Evolutionary conservation across 139 green algal species (phyloP).

Genomic region (Asterochloris sp.): DNA sequence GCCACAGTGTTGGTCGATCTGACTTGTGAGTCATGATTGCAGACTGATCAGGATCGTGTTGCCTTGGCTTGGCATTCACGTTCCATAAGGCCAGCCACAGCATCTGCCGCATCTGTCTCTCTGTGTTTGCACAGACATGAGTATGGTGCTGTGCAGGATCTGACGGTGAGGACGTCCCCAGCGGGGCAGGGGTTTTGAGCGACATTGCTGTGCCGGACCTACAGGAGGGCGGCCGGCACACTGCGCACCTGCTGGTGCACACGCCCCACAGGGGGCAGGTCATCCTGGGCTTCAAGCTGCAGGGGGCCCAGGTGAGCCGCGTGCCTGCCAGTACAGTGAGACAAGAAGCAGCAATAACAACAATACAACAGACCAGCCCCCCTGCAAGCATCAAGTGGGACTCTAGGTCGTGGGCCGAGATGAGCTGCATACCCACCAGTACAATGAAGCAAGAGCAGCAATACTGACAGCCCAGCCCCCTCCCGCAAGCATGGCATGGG

Average conservation of each 20-base stretch:
- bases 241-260: constrained; percentile 11
- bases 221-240: background rate
- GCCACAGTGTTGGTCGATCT: no score
- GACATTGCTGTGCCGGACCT: background rate
- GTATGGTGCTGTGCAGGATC: background rate
- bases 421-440: background rate
- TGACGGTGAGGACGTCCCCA: background rate
- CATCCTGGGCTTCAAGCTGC: background rate
- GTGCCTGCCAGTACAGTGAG: background rate
- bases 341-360: background rate
- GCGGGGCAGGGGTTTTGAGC: background rate
- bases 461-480: no score
- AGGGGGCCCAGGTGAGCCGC: background rate
- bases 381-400: background rate
- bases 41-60: background rate
- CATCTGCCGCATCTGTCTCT: background rate
- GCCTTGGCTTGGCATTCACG: background rate
- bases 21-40: no score
- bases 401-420: background rate
- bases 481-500: no score
- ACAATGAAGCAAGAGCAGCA: no score
- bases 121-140: background rate
- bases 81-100: background rate
- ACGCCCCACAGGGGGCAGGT: constrained; percentile 8
- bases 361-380: no score